phyloP scores from a whole-genome alignment of 2,329 filamentous ascomycete genomes.

The Escovopsis sp. region DNA sequence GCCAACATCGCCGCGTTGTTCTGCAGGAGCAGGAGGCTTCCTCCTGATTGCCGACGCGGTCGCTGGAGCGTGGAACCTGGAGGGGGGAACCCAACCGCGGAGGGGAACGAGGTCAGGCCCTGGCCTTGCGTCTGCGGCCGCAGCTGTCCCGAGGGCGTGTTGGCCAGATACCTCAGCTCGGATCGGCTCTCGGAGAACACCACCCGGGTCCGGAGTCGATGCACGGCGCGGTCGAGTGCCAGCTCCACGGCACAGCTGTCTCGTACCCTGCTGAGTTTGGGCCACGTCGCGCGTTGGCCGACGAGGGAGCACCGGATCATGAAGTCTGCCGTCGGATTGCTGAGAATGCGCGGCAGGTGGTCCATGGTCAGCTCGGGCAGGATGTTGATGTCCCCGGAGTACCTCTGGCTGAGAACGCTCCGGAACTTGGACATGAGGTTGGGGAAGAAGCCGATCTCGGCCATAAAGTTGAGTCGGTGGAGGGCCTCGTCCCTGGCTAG shows the following conservation, averaged over 20 bases:
- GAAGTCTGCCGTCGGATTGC: constrained; percentile 73
- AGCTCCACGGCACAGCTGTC: constrained; percentile 83
- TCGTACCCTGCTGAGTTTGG: constrained; percentile 67
- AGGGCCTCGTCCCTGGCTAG: constrained; percentile 67
- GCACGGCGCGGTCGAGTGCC: constrained; percentile 62
- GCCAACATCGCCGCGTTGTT: constrained; percentile 15
- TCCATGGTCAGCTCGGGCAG: constrained; percentile 62
- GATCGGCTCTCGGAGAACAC: constrained; percentile 53
- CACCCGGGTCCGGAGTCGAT: constrained; percentile 49
- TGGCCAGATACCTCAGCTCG: constrained; percentile 34
- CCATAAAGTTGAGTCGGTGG: constrained; percentile 64
- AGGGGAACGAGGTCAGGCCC: constrained; percentile 6
- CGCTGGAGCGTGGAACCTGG: constrained; percentile 18
- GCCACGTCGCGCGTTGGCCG: constrained; percentile 84
- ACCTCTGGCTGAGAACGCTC: constrained; percentile 76
- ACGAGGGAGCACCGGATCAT: constrained; percentile 64
- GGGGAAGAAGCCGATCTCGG: constrained; percentile 67
- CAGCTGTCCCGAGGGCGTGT: constrained; percentile 12
- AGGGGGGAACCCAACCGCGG: constrained; percentile 10
- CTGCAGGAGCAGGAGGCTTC: constrained; percentile 27
- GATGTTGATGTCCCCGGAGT: constrained; percentile 91
- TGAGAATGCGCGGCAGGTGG: constrained; percentile 62
- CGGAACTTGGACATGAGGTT: constrained; percentile 63
- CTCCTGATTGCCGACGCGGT: constrained; percentile 33
- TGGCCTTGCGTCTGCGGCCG: constrained; percentile 8